A percentile compares a stretch with the other conserved stretches of the same genome.
Evolutionary conservation across 1,284 basidiomycete genomes (phyloP).

Genomic region (Ustilago hordei): DNA sequence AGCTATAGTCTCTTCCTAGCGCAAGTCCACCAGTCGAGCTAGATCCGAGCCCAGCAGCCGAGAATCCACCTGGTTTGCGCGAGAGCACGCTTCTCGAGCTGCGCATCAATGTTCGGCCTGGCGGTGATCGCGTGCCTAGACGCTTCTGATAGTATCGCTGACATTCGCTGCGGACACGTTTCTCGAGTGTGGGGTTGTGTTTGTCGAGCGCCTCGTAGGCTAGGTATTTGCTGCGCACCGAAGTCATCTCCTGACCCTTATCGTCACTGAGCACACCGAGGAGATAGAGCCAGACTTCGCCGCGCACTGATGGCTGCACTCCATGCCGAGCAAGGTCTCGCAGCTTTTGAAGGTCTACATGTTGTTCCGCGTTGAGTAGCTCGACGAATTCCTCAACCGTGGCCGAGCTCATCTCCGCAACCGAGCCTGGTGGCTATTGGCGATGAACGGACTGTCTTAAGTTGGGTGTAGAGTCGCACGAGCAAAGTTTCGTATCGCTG

Average conservation of each 20-base stretch:
- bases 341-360: conserved; percentile 65
- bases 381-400: conserved; percentile 65
- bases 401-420: conserved; percentile 48
- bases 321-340: conserved; percentile 65
- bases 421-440: background rate
- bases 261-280: conserved; percentile 67
- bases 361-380: conserved; percentile 65
- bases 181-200: conserved; percentile 60
- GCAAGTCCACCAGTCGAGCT: background rate
- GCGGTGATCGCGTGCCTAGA: conserved; percentile 47
- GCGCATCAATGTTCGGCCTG: conserved; percentile 42
- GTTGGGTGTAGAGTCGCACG: background rate
- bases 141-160: conserved; percentile 64
- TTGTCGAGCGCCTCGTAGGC: conserved; percentile 67
- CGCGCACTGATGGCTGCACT: conserved; percentile 62
- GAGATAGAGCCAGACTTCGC: conserved; percentile 68
- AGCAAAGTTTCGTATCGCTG: background rate
- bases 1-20: conserved; percentile 15
- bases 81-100: conserved; percentile 33
- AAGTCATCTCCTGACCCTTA: conserved; percentile 68
- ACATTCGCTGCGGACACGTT: conserved; percentile 62
- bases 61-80: conserved; percentile 32
- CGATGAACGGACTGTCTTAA: background rate
- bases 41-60: background rate
- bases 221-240: conserved; percentile 64